Percentiles rank a stretch among this genome's conserved stretches.
phyloP scores from a whole-genome alignment of 2,329 filamentous ascomycete species.

The Fusarium anguioides region DNA sequence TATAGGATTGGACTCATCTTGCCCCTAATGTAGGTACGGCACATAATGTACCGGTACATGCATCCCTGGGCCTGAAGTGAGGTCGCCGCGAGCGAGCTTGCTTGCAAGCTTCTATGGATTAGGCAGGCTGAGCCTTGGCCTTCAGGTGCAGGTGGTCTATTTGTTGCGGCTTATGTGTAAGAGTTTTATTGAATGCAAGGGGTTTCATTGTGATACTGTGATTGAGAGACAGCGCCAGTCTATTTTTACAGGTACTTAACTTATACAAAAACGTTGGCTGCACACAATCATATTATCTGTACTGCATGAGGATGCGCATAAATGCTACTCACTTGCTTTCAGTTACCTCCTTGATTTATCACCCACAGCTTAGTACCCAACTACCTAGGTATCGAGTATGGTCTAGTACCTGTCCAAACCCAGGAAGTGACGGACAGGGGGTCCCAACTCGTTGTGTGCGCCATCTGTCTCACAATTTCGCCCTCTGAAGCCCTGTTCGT shows the following conservation, averaged over 20 bases:
- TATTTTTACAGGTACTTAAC: conserved; percentile 1
- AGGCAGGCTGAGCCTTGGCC: no score
- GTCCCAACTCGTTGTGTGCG: conserved; percentile 23
- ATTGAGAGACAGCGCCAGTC: not conserved
- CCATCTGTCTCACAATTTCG: conserved; percentile 39
- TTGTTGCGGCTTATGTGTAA: not conserved
- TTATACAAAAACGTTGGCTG: not conserved
- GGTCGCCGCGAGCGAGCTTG: not conserved
- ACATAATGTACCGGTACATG: conserved; percentile 7
- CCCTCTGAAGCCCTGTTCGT: conserved; percentile 12
- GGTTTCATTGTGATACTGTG: not conserved
- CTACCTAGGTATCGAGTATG: conserved; percentile 27
- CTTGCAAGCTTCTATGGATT: no score
- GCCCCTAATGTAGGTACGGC: conserved; percentile 42
- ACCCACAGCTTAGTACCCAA: conserved; percentile 22
- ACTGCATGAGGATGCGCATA: not conserved
- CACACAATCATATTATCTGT: conserved; percentile 11
- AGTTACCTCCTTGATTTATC: conserved; percentile 24
- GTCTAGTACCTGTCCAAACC: conserved; percentile 4
- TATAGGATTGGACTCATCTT: conserved; percentile 28
- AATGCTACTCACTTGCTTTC: conserved; percentile 6
- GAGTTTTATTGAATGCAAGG: not conserved
- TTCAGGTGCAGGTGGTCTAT: not conserved
- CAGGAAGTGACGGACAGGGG: conserved; percentile 24
- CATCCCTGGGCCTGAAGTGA: conserved; percentile 8